Conservation (phyloP, 2,329 filamentous ascomycete genomes). For the Ceratocystis papillata region DNA sequence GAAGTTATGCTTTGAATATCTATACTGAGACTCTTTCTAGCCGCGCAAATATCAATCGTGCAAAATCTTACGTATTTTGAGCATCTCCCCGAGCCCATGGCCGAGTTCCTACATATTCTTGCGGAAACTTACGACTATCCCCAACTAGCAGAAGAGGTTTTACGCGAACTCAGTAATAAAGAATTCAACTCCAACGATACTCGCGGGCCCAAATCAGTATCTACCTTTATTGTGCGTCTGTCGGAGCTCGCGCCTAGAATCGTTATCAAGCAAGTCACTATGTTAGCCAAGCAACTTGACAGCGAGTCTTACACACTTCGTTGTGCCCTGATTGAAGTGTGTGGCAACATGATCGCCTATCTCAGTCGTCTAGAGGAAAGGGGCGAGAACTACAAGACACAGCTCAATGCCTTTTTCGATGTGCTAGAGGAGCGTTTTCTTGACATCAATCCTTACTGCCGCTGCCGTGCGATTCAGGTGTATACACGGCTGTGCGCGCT, state of each 20-base stretch:
- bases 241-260: constrained; percentile 84
- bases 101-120: constrained; percentile 90
- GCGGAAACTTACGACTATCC: constrained; percentile 97
- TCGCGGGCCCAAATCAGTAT: constrained; percentile 90
- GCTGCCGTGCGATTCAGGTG: constrained; percentile 84
- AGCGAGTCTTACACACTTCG: constrained; percentile 95
- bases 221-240: constrained; percentile 81
- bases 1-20: not conserved
- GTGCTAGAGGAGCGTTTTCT: constrained; percentile 92
- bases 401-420: constrained; percentile 94
- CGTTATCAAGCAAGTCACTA: constrained; percentile 95
- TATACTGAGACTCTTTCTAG: constrained; percentile 39
- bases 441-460: constrained; percentile 92
- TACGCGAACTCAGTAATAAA: constrained; percentile 91
- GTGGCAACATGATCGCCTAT: constrained; percentile 85
- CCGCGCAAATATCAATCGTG: constrained; percentile 93
- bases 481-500: constrained; percentile 85
- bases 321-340: constrained; percentile 91
- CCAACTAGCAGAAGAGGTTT: constrained; percentile 83
- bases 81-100: constrained; percentile 97
- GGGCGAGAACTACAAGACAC: constrained; percentile 83
- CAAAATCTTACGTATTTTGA: constrained; percentile 98
- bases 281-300: constrained; percentile 86
- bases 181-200: constrained; percentile 97
- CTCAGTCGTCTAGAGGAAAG: constrained; percentile 85